A percentile compares a stretch with the other conserved stretches of the same genome.
These are phyloP conservation scores for Penicillium sp. DNA, from an alignment of 2,329 filamentous ascomycete species.

Conservation along the genomic window DNA sequence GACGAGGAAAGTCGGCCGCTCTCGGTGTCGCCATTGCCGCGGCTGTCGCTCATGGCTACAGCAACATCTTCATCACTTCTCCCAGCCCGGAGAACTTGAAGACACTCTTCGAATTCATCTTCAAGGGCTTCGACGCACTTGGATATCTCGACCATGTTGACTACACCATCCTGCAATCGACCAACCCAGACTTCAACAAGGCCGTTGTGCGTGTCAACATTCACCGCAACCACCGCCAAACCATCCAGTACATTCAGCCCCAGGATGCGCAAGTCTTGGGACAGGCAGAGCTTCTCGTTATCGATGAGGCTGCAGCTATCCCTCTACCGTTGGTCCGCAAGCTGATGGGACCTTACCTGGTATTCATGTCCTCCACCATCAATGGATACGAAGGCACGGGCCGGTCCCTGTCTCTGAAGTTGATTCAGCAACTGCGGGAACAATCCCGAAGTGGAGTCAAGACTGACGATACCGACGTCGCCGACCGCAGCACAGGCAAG, in stretches of 20 bases:
- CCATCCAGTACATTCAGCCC: constrained; percentile 96
- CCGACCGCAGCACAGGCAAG: constrained; percentile 77
- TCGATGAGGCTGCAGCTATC: constrained; percentile 96
- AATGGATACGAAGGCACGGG: constrained; percentile 98
- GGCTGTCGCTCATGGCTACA: constrained; percentile 92
- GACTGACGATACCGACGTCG: constrained; percentile 61
- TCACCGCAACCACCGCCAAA: constrained; percentile 90
- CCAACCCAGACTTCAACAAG: constrained; percentile 98
- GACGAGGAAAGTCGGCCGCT: constrained; percentile 94
- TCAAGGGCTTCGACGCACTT: constrained; percentile 95
- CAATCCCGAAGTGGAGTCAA: constrained; percentile 71
- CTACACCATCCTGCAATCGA: constrained; percentile 97
- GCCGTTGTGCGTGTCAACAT: constrained; percentile 96
- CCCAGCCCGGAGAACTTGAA: constrained; percentile 98
- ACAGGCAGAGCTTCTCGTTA: constrained; percentile 91
- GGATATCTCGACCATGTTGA: constrained; percentile 93
- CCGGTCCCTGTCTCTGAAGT: constrained; percentile 87
- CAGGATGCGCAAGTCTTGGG: constrained; percentile 94
- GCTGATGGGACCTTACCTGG: constrained; percentile 91
- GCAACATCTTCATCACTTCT: constrained; percentile 98
- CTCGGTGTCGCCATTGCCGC: constrained; percentile 92
- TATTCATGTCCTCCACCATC: constrained; percentile 99
- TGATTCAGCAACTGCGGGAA: constrained; percentile 94
- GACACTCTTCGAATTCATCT: constrained; percentile 95
- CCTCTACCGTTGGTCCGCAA: constrained; percentile 89